Conservation (phyloP, 495 filamentous ascomycete species). For the Talaromyces borbonicus region DNA sequence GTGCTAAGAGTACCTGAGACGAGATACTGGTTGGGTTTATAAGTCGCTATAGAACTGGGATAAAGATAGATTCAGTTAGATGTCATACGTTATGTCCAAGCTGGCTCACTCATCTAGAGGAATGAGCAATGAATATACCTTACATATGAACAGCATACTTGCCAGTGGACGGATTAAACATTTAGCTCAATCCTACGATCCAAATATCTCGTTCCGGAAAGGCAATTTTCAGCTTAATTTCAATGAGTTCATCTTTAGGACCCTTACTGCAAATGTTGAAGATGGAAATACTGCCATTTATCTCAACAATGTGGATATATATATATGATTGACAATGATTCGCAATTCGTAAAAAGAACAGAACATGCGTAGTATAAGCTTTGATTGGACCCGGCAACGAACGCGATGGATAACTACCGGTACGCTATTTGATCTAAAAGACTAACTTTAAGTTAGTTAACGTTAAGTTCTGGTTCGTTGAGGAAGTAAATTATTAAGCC, state of each 20-base stretch:
- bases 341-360: neutral
- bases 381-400: neutral
- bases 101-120: neutral
- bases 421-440: neutral
- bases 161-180: neutral
- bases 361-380: neutral
- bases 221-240: neutral
- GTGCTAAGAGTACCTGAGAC: constrained; percentile 33
- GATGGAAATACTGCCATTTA: neutral
- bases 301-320: neutral
- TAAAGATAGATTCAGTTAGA: neutral
- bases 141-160: neutral
- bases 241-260: neutral
- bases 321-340: too few relatives aligned
- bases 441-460: too few relatives aligned
- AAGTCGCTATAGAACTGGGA: neutral
- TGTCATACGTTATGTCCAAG: neutral
- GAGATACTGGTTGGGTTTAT: constrained; percentile 21
- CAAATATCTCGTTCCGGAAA: neutral
- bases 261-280: neutral
- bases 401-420: neutral
- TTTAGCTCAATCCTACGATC: neutral
- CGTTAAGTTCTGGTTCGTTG: too few relatives aligned
- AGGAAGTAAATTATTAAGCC: too few relatives aligned
- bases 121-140: neutral